These are phyloP conservation scores for Tranzscheliella williamsii DNA, from an alignment of 1,284 basidiomycete genomes.

Conservation along the genomic window DNA sequence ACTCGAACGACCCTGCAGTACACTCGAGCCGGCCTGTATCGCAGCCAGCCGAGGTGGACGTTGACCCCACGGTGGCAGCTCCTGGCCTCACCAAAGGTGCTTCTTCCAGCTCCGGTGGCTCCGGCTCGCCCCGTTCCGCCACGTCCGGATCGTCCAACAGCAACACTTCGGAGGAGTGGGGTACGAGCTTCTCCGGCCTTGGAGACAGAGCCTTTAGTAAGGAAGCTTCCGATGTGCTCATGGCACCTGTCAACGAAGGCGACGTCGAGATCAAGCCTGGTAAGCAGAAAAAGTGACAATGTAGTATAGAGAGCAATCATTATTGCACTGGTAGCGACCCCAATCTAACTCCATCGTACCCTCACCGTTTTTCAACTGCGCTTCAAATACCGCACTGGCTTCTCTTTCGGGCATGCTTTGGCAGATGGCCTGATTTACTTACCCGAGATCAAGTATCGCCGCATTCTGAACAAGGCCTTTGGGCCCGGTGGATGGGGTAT, in stretches of 20 bases:
- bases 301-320: too few species aligned
- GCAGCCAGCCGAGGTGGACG: constrained; percentile 25
- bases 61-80: constrained; percentile 35
- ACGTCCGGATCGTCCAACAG: neutral
- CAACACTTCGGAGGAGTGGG: constrained; percentile 69
- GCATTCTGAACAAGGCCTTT: constrained; percentile 89
- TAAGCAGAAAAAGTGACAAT: too few species aligned
- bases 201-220: constrained; percentile 76
- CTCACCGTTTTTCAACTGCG: too few species aligned
- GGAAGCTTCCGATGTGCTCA: constrained; percentile 74
- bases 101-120: constrained; percentile 2
- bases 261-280: constrained; percentile 93
- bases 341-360: too few species aligned
- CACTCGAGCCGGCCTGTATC: constrained; percentile 41
- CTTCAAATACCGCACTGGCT: too few species aligned
- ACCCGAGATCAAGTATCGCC: constrained; percentile 97
- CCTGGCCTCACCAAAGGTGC: constrained; percentile 17
- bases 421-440: constrained; percentile 91
- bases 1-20: constrained; percentile 40
- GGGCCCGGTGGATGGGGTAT: constrained; percentile 97
- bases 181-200: constrained; percentile 81
- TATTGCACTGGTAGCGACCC: too few species aligned
- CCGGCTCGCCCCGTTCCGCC: neutral
- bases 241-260: constrained; percentile 73
- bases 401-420: neutral